Percentiles rank a stretch among this genome's conserved stretches.
Evolutionary conservation across 208 protist genomes (phyloP).

Genomic region (Strigomonas culicis): DNA sequence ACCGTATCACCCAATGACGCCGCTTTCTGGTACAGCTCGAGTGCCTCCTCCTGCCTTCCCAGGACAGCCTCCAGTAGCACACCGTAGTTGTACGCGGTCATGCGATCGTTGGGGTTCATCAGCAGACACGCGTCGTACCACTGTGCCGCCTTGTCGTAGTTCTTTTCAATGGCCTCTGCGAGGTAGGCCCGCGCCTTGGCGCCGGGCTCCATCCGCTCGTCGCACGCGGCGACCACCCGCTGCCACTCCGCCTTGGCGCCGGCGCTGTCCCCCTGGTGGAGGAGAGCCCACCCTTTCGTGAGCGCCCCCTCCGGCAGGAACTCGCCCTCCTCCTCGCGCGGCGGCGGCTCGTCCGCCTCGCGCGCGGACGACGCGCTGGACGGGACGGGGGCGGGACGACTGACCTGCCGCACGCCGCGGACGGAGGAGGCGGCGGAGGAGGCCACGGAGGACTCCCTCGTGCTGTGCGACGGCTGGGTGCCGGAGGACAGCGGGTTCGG

Average conservation of each 20-base stretch:
- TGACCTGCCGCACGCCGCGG: slow-evolving; percentile 3
- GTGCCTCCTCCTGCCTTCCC: slow-evolving; percentile 33
- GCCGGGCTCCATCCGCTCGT: slow-evolving; percentile 35
- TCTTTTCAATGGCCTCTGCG: slow-evolving; percentile 63
- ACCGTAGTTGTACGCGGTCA: slow-evolving; percentile 83
- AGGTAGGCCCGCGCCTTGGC: slow-evolving; percentile 65
- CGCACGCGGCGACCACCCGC: slow-evolving; percentile 26
- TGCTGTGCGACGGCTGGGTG: slow-evolving; percentile 12
- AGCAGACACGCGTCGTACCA: slow-evolving; percentile 57
- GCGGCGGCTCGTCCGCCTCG: neutral
- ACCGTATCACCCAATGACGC: slow-evolving; percentile 46
- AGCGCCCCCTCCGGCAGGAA: slow-evolving; percentile 13
- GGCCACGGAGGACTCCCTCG: slow-evolving; percentile 5
- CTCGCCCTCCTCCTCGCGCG: neutral
- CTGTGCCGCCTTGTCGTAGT: slow-evolving; percentile 46
- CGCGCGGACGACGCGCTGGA: too few species aligned
- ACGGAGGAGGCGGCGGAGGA: slow-evolving; percentile 9
- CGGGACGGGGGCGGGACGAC: neutral
- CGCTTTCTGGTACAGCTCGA: slow-evolving; percentile 49
- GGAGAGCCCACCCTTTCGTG: slow-evolving; percentile 54
- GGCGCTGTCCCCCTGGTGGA: slow-evolving; percentile 43
- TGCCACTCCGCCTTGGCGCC: slow-evolving; percentile 49
- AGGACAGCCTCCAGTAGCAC: slow-evolving; percentile 73
- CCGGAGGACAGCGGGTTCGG: neutral
- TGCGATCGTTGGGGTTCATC: slow-evolving; percentile 61